These are phyloP conservation scores for Hypoxylon sp. DNA, from an alignment of 2,329 filamentous ascomycete genomes.

Conservation along the genomic window DNA sequence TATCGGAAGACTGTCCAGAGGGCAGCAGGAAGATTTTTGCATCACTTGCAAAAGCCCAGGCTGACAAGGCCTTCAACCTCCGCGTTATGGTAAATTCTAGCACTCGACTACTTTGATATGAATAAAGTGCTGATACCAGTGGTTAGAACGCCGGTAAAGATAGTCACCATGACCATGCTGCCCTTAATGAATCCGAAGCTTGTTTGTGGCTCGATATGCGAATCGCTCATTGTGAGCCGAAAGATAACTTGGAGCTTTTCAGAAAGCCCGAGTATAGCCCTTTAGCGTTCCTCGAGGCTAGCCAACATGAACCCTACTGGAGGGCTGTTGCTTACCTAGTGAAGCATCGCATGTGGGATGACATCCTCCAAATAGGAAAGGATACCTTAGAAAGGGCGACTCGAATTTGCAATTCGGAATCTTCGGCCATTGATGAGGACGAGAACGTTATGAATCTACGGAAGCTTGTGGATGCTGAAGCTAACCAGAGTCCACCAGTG, in stretches of 20 bases:
- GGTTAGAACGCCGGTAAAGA: constrained; percentile 33
- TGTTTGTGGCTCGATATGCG: constrained; percentile 49
- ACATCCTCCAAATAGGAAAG: constrained; percentile 40
- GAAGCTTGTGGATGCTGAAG: constrained; percentile 8
- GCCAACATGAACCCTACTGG: constrained; percentile 42
- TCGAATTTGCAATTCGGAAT: constrained; percentile 29
- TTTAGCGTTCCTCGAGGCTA: constrained; percentile 45
- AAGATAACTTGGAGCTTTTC: constrained; percentile 46
- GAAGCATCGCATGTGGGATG: constrained; percentile 39
- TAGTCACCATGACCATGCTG: constrained; percentile 9
- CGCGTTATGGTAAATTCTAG: constrained; percentile 34
- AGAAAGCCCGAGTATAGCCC: constrained; percentile 42
- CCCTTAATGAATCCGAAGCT: constrained; percentile 44
- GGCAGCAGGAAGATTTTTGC: constrained; percentile 68
- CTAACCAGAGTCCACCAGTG: not conserved
- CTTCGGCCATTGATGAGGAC: constrained; percentile 25
- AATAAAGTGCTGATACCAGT: not conserved
- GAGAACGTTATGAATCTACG: constrained; percentile 18
- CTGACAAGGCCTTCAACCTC: constrained; percentile 48
- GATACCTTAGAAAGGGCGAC: constrained; percentile 46
- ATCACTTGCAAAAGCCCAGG: constrained; percentile 59
- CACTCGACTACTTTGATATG: not conserved
- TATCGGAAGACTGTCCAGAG: constrained; percentile 54
- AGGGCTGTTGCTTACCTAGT: constrained; percentile 40
- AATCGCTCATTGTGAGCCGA: constrained; percentile 29